Base-by-base conservation (phyloP, 306 rosid species). In the Prunus dulcis region DNA sequence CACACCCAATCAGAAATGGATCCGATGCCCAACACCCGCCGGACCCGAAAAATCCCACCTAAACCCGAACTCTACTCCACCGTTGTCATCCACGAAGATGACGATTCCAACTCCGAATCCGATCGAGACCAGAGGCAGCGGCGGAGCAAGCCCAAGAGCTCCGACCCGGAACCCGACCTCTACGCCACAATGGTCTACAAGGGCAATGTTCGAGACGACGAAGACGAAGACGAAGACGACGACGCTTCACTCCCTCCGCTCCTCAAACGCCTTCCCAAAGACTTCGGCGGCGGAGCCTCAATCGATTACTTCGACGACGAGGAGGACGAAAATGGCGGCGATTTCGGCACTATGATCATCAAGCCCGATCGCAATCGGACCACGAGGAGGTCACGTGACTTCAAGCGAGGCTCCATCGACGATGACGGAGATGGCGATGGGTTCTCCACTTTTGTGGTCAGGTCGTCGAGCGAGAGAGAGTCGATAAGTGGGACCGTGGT, bases 161-260 rank as follows among this genome's bases (percentile, higher is more conserved):
- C 79, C 22, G 84, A 73, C 32, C 38, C 64, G 30, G 83, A 83
- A 49, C 83, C 83, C 0, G 97, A 92, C 89, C 88, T 75, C 0
- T 95, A 84, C 85, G 93, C 88, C 20, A 90, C 97, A 13, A 90
- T 92, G 93, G 84, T 90, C 30, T 95, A 75, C 86, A 90, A 89
- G 83, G 90, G 82, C 75, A 82, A 78, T 25, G 85, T 50, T 69
- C 60, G 30, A 22, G 83, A n/a, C 71, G 91, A 81, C 67, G 83
- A 79, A 7, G 93, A 80, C 7, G 93, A 76, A 1, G 90, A 84
- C 1, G 91, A 89, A 0, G 98, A 92, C 2, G 96, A 93, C 34
- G 89, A 95, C 38, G 80, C 96, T 27, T 86, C 92, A 49, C 97
- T 95, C n/a, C 99, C 99, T 78, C 92, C 99, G 23, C 97, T 95